Percentiles rank a stretch among this genome's conserved stretches.
These are phyloP conservation scores for Lentinula boryana DNA, from an alignment of 768 basidiomycete genomes.

Conservation along the genomic window DNA sequence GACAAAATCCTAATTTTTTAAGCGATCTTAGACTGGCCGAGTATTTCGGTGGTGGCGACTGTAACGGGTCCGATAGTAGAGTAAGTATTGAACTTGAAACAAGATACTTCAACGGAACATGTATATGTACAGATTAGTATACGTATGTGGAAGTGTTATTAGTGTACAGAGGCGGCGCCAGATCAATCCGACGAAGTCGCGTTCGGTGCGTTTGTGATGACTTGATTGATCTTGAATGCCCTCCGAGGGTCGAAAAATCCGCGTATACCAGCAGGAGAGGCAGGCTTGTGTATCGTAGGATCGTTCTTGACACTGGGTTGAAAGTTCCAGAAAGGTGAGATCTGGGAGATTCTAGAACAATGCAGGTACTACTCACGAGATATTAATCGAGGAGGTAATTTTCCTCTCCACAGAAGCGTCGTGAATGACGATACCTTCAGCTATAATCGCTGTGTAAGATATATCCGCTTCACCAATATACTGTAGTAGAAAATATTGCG, in stretches of 20 bases:
- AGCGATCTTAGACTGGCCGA: no score
- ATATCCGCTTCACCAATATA: slow-evolving; percentile 16
- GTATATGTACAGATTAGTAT: not conserved
- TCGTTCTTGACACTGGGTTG: not conserved
- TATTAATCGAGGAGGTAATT: slow-evolving; percentile 30
- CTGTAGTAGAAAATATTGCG: not conserved
- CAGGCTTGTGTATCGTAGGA: not conserved
- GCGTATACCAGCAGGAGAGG: slow-evolving; percentile 8
- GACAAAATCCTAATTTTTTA: no score
- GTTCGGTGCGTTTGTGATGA: slow-evolving; percentile 17
- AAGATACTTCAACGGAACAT: not conserved
- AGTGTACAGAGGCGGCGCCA: not conserved
- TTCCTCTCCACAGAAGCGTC: slow-evolving; percentile 25
- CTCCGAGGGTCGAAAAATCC: slow-evolving; percentile 28
- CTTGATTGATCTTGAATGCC: slow-evolving; percentile 22
- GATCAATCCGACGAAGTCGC: slow-evolving; percentile 1
- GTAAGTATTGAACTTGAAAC: not conserved
- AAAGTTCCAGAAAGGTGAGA: not conserved
- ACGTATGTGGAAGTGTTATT: not conserved
- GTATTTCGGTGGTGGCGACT: no score
- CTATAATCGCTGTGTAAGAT: slow-evolving; percentile 30
- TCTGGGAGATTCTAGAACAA: slow-evolving; percentile 4
- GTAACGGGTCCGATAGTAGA: no score
- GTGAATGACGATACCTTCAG: slow-evolving; percentile 24
- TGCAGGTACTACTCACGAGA: slow-evolving; percentile 23